These are phyloP conservation scores for Trebouxia gelatinosa DNA, from an alignment of 163 green algal genomes.

Conservation along the genomic window DNA sequence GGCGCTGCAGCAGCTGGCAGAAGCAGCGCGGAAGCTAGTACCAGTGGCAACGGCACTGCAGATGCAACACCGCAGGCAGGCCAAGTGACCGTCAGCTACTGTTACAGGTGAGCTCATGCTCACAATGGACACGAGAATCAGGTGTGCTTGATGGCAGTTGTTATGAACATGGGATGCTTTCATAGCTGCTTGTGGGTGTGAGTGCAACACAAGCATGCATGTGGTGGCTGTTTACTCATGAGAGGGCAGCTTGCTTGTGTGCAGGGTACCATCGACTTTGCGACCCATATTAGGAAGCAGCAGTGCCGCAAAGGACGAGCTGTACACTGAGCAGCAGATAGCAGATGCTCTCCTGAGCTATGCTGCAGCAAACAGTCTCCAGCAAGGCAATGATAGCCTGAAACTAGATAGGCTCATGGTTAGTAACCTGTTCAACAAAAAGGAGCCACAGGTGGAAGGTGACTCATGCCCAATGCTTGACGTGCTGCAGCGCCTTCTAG, in stretches of 20 bases:
- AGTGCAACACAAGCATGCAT: too few species aligned
- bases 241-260: constrained; percentile 1
- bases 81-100: constrained; percentile 30
- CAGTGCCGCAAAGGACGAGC: constrained; percentile 37
- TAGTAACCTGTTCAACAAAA: constrained; percentile 51
- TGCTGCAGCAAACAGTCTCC: constrained; percentile 24
- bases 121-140: too few species aligned
- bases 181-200: too few species aligned
- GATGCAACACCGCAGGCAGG: background rate
- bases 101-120: constrained; percentile 25
- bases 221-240: too few species aligned
- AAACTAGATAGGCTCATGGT: constrained; percentile 49
- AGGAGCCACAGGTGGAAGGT: constrained; percentile 46
- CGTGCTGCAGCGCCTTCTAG: constrained; percentile 40
- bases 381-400: constrained; percentile 2
- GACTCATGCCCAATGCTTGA: constrained; percentile 20
- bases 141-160: too few species aligned
- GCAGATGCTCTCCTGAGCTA: constrained; percentile 34
- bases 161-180: too few species aligned
- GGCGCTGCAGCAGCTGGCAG: background rate
- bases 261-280: constrained; percentile 46
- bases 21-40: constrained; percentile 11
- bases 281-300: constrained; percentile 42
- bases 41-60: background rate
- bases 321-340: constrained; percentile 47